These are phyloP conservation scores for Talaromyces verruculosus DNA, from an alignment of 2,329 filamentous ascomycete genomes.

Conservation along the genomic window DNA sequence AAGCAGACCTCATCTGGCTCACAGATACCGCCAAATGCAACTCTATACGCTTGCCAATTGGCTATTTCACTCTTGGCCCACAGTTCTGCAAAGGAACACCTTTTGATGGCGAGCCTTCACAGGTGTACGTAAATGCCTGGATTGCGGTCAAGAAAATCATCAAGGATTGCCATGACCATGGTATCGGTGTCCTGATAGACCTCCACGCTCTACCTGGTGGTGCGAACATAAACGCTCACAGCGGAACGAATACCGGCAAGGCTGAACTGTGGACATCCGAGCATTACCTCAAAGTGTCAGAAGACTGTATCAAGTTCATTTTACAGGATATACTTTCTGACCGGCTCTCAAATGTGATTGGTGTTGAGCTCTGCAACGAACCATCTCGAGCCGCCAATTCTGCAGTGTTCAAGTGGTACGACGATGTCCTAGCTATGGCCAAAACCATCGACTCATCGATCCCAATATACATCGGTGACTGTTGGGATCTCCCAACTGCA, in stretches of 20 bases:
- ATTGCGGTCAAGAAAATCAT: conserved; percentile 50
- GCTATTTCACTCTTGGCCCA: conserved; percentile 58
- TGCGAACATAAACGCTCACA: conserved; percentile 57
- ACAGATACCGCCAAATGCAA: conserved; percentile 55
- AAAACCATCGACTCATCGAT: conserved; percentile 51
- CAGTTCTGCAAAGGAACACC: conserved; percentile 53
- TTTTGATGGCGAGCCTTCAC: conserved; percentile 49
- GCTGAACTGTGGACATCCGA: conserved; percentile 54
- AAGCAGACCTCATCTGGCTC: conserved; percentile 56
- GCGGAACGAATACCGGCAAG: conserved; percentile 54
- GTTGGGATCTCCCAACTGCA: conserved; percentile 53
- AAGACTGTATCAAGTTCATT: conserved; percentile 53
- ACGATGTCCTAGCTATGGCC: conserved; percentile 50
- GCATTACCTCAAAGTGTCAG: conserved; percentile 47
- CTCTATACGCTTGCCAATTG: conserved; percentile 60
- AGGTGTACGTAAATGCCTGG: conserved; percentile 58
- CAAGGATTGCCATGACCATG: conserved; percentile 45
- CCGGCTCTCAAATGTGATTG: conserved; percentile 49
- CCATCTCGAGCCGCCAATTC: conserved; percentile 49
- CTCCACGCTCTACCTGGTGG: conserved; percentile 61
- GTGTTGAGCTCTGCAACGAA: conserved; percentile 61
- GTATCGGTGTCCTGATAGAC: conserved; percentile 59
- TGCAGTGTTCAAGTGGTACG: conserved; percentile 60
- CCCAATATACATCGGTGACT: conserved; percentile 60
- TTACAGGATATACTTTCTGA: conserved; percentile 47